Evolutionary conservation across 768 basidiomycete species (phyloP).

Genomic region (Gymnopilus dilepis): DNA sequence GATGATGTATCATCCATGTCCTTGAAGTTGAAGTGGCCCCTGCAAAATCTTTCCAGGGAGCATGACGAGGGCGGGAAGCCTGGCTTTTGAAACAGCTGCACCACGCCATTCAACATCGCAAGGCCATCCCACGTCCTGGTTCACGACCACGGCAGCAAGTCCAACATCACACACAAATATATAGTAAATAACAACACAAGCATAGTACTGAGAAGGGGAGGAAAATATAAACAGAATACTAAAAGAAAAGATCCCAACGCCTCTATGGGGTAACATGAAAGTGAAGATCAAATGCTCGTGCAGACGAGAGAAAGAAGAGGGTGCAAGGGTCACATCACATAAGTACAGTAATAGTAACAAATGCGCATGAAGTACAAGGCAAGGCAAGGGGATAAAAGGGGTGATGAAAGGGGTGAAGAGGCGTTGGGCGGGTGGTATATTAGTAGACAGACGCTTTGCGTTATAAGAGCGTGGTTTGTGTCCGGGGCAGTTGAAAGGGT

Average conservation of each 20-base stretch:
- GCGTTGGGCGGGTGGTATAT: constrained; percentile 14
- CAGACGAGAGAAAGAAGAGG: background rate
- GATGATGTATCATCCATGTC: too few species aligned
- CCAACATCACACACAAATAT: too few species aligned
- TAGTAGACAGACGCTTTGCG: background rate
- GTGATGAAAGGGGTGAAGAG: background rate
- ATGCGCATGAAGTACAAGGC: background rate
- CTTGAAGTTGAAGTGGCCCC: too few species aligned
- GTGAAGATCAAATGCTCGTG: too few species aligned
- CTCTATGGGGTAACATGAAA: background rate
- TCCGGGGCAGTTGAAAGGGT: background rate
- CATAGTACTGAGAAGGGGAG: background rate
- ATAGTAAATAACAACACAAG: too few species aligned
- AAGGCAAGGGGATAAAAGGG: background rate
- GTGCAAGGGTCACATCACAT: background rate
- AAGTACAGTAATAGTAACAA: background rate
- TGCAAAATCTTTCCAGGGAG: too few species aligned
- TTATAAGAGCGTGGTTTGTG: background rate
- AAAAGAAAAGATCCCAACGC: background rate
- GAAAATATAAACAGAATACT: background rate
- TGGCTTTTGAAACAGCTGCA: too few species aligned
- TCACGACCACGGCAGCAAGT: too few species aligned
- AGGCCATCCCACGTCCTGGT: too few species aligned
- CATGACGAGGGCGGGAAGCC: too few species aligned
- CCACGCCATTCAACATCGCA: too few species aligned